A percentile compares a stretch with the other conserved stretches of the same genome.
Conservation (phyloP, 805 yeast genomes). For the Wickerhamomyces mucosus region DNA sequence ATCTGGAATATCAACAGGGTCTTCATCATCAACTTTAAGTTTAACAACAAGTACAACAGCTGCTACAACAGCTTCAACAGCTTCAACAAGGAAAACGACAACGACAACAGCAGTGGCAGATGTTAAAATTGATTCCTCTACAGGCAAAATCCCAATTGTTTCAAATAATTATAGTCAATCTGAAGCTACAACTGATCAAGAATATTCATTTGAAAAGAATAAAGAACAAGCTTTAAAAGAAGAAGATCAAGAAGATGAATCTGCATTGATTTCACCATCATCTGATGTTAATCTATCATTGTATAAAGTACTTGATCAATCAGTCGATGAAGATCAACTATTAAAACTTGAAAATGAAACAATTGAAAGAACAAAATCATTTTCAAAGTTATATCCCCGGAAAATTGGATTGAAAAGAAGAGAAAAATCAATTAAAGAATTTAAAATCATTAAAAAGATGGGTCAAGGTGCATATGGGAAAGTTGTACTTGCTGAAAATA, state of each 20-base stretch:
- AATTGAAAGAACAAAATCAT: slow-evolving; percentile 26
- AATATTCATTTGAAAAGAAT: no score
- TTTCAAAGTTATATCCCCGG: slow-evolving; percentile 29
- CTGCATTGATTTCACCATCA: no score
- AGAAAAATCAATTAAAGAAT: slow-evolving; percentile 63
- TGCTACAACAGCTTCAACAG: slow-evolving; percentile 5
- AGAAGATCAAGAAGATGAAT: no score
- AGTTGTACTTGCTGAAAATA: slow-evolving; percentile 71
- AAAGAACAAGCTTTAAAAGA: no score
- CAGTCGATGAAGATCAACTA: slow-evolving; percentile 29
- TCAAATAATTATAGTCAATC: no score
- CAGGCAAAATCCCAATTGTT: no score
- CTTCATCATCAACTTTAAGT: no score
- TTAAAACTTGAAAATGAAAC: slow-evolving; percentile 35
- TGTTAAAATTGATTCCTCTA: no score
- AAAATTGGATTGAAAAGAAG: slow-evolving; percentile 61
- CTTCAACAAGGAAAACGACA: slow-evolving; percentile 2
- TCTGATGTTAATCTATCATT: slow-evolving; percentile 7
- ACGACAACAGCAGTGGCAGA: slow-evolving; percentile 4
- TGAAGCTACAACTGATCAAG: no score
- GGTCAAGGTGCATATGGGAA: slow-evolving; percentile 98
- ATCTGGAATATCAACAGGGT: slow-evolving; percentile 7
- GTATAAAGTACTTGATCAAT: slow-evolving; percentile 11
- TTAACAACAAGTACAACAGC: no score
- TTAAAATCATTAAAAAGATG: slow-evolving; percentile 60